Conservation (phyloP, 257 asterid species). For the Prunella vulgaris region DNA sequence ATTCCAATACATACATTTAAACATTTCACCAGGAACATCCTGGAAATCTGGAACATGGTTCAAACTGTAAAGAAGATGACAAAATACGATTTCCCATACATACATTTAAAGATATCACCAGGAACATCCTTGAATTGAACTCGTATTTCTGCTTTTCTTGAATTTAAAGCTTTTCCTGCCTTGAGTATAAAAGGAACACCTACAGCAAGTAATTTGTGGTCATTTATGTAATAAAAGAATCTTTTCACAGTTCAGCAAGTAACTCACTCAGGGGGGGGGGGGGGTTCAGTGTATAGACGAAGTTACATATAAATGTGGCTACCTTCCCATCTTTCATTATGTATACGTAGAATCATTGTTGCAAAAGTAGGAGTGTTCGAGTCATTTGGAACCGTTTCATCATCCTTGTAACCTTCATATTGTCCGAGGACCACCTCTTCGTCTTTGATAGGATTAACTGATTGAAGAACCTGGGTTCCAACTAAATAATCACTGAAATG, state of each 20-base stretch:
- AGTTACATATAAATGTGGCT: conserved; percentile 1
- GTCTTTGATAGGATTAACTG: conserved; percentile 75
- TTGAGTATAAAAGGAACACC: conserved; percentile 96
- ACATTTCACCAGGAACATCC: conserved; percentile 98
- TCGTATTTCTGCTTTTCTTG: conserved; percentile 94
- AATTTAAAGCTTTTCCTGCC: conserved; percentile 95
- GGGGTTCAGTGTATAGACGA: neutral
- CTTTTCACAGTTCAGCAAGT: neutral
- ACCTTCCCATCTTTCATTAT: conserved; percentile 99
- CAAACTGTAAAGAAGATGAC: neutral
- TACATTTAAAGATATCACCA: conserved; percentile 85
- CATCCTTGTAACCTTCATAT: conserved; percentile 90
- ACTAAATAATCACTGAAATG: conserved; percentile 15
- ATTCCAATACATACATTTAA: conserved; percentile 45
- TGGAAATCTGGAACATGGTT: conserved; percentile 34
- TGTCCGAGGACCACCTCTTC: conserved; percentile 97
- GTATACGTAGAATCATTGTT: conserved; percentile 56
- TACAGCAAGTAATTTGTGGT: conserved; percentile 33
- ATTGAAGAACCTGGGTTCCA: conserved; percentile 80
- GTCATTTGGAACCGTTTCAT: conserved; percentile 84
- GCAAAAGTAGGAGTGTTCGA: conserved; percentile 95
- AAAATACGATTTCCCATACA: conserved; percentile 14
- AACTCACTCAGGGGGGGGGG: neutral
- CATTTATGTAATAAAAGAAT: neutral
- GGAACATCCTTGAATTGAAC: conserved; percentile 98